phyloP scores from a whole-genome alignment of 768 basidiomycete species.

The Naematelia encephala region DNA sequence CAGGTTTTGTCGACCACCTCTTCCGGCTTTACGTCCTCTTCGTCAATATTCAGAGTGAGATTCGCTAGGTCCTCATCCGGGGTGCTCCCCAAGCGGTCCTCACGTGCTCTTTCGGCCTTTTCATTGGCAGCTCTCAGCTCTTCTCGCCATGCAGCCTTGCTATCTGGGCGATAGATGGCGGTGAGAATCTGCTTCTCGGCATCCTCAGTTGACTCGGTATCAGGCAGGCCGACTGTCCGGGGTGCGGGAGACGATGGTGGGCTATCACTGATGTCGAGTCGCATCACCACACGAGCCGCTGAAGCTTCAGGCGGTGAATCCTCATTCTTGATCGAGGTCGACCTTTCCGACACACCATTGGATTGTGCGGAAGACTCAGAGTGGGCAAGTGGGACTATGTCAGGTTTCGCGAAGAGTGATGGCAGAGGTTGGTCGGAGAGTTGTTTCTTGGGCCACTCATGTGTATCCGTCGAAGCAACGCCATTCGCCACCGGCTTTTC shows the following conservation, averaged over 20 bases:
- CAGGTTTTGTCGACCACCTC: constrained; percentile 61
- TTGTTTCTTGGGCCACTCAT: constrained; percentile 30
- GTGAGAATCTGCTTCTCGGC: constrained; percentile 54
- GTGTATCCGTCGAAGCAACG: constrained; percentile 10
- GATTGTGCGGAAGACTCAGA: background rate
- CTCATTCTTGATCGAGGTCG: background rate
- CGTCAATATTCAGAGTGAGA: constrained; percentile 58
- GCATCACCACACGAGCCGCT: constrained; percentile 9
- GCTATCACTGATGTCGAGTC: constrained; percentile 13
- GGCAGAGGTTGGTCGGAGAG: constrained; percentile 30
- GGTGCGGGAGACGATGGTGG: constrained; percentile 39
- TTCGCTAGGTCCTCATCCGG: constrained; percentile 49
- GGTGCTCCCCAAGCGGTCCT: background rate
- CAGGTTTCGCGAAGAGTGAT: constrained; percentile 3
- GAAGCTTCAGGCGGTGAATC: background rate
- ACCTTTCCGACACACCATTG: constrained; percentile 3
- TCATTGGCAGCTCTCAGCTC: constrained; percentile 51
- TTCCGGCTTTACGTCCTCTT: constrained; percentile 62
- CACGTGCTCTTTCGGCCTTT: constrained; percentile 39
- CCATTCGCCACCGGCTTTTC: constrained; percentile 3
- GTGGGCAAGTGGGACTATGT: background rate
- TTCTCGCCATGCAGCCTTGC: constrained; percentile 80
- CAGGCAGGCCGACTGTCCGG: constrained; percentile 15
- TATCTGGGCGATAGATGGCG: constrained; percentile 82
- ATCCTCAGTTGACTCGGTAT: constrained; percentile 10